Base-by-base conservation (phyloP, 2,329 filamentous ascomycete species). In the Onygena corvina region DNA sequence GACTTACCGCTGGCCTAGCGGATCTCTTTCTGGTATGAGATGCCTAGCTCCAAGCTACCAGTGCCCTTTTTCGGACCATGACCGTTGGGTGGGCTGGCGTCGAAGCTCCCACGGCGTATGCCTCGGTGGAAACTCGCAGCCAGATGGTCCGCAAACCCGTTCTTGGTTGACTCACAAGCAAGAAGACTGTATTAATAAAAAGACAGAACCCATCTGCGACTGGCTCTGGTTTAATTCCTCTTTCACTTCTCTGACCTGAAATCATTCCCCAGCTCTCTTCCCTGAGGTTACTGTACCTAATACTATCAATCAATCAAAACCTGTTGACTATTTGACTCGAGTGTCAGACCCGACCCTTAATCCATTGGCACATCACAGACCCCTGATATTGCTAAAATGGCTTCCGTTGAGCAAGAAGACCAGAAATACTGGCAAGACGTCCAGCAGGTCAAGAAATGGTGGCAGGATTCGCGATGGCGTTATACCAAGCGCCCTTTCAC, bases 401-500 rank as follows among this genome's bases (percentile, higher is more conserved):
- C 66, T 57, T 64, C 61, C 38, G 54, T 71, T 54, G 79, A 84
- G 51, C 77, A 83, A 20, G 83, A 88, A 61, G 82, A 89, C 67
- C 67, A 84, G 60, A 71, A 81, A 61, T 94, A 84, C 71, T 75
- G 80, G 61, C 76, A 83, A 58, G 92, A 98, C 66, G 87, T 96
- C 52, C 80, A 83, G 60, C 80, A 84, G 57, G 83, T 96, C 58
- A 86, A 95, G 78, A 72, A 84, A 67, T 98, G 92, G 92, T 98
- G 92, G 92, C 76, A 74, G 48, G 86, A 93, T 60, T 79, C 87
- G 50, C 79, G 92, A 75, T 98, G 92, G 92, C 79, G 86, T 65
- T 80, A 86, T 69, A 98, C 92, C 60, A 89, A 85, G 72, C 79
- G 92, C 51, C 83, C 92, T 20, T 98, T 92, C 67, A 94, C 89